Evolutionary conservation across 23 red algal species (phyloP), one percentile per base, ranked within the genome.

Genomic region (Chondrus crispus): DNA sequence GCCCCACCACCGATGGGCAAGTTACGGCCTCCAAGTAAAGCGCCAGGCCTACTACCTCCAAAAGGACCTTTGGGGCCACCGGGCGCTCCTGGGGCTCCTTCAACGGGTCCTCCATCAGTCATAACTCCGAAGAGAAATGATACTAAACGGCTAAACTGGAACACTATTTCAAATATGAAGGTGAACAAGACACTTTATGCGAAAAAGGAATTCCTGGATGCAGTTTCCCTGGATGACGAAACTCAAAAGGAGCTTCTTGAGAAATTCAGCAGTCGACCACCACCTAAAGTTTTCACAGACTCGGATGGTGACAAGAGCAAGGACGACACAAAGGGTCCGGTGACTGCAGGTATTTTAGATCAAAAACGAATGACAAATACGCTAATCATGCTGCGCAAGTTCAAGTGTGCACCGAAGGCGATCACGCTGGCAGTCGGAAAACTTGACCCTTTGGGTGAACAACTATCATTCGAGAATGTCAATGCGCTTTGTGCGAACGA

Each of bases 301-400:
- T 41, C 46, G 46, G 10, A 63, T 24, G 84, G 16, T 2, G 75
- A 66, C 42, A 44, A 68, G 42, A 50, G 49, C 36, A 37, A 85
- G 46, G 85, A 74, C 33, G 62, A 55, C 44, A 32, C 39, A 16
- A 43, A 33, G 9, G 64, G 70, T n/a, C 52, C 74, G 4, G 41
- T 82, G 5, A 39, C 66, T 12, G 89, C 92, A 2, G 89, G 94
- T 52, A 91, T 99, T 28, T 85, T 99, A 9, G 97, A 99, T 69
- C 68, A 84, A 37, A 84, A 90, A 70, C 74, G 86, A 49, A 85
- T 89, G 66, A 88, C 68, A 26, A 99, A 99, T 44, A 89, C 93
- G 9, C 87, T 96, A 45, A 99, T 99, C 49, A 99, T 96, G 91
- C 84, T 99, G 38, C 87, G 94, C 20, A 91, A 95, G 66, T 96